Evolutionary conservation across 2,329 filamentous ascomycete species (phyloP).

Genomic region (Xylaria sp.): DNA sequence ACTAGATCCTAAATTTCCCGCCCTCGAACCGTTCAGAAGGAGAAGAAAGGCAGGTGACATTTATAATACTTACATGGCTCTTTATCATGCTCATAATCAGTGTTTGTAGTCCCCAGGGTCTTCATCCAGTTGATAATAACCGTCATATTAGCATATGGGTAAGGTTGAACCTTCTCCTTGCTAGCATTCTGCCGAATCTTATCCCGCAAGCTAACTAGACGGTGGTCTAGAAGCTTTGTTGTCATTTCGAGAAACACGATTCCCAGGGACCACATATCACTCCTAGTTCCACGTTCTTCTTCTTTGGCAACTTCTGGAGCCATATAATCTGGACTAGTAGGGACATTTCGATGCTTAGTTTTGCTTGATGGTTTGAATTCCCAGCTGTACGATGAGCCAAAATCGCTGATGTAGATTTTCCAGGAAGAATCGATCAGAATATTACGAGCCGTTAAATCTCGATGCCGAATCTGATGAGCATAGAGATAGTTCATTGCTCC

Average conservation of each 20-base stretch:
- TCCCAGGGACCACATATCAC: background rate
- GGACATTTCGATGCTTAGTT: background rate
- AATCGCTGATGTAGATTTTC: background rate
- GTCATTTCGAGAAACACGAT: background rate
- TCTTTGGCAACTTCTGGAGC: background rate
- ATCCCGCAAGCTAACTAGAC: background rate
- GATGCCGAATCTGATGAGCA: background rate
- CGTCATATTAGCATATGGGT: background rate
- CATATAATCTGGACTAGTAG: background rate
- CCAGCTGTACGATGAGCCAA: background rate
- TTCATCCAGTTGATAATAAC: background rate
- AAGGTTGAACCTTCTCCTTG: background rate
- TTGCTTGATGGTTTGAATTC: background rate
- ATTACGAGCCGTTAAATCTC: background rate
- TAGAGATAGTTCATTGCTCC: background rate
- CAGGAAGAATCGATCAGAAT: background rate
- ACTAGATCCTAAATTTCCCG: too few species aligned
- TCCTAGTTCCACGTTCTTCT: background rate
- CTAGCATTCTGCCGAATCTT: background rate
- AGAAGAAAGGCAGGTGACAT: background rate
- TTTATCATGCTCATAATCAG: background rate
- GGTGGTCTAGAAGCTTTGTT: background rate
- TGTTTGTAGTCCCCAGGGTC: background rate
- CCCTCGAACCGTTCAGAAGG: background rate
- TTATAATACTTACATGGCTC: background rate